A percentile compares a stretch with the other conserved stretches of the same genome.
Evolutionary conservation across 768 basidiomycete genomes (phyloP).

Genomic region (Trametes villosa): DNA sequence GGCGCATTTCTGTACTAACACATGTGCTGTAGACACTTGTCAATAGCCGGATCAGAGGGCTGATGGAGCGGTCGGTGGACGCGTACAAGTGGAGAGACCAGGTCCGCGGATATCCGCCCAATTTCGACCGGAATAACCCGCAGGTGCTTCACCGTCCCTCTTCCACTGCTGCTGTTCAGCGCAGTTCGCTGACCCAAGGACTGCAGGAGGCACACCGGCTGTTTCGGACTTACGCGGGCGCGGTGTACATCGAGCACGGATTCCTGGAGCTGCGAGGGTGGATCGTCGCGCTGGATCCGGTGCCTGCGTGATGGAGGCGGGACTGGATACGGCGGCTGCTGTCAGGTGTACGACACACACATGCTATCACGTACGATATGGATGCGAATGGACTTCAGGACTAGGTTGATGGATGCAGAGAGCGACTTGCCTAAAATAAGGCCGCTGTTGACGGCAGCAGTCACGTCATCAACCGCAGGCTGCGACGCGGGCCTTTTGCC

Average conservation of each 20-base stretch:
- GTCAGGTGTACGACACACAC: not conserved
- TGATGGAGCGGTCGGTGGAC: slow-evolving; percentile 9
- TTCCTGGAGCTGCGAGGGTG: not conserved
- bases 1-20: no score
- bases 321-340: no score
- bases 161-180: not conserved
- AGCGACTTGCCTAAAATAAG: no score
- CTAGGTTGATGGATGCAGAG: no score
- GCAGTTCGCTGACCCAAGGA: not conserved
- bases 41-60: slow-evolving; percentile 4
- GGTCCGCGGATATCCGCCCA: slow-evolving; percentile 6
- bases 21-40: not conserved
- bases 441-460: no score
- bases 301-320: no score
- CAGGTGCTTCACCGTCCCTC: not conserved
- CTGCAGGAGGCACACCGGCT: slow-evolving; percentile 10
- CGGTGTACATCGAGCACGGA: slow-evolving; percentile 3
- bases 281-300: slow-evolving; percentile 9
- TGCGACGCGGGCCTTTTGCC: no score
- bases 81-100: slow-evolving; percentile 11
- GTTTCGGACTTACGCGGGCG: slow-evolving; percentile 12
- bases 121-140: slow-evolving; percentile 4
- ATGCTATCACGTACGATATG: not conserved
- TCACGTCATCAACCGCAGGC: no score
- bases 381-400: no score